These are phyloP conservation scores for Cylindrotheca fusiformis DNA, from an alignment of 108 stramenopile genomes.

Conservation along the genomic window DNA sequence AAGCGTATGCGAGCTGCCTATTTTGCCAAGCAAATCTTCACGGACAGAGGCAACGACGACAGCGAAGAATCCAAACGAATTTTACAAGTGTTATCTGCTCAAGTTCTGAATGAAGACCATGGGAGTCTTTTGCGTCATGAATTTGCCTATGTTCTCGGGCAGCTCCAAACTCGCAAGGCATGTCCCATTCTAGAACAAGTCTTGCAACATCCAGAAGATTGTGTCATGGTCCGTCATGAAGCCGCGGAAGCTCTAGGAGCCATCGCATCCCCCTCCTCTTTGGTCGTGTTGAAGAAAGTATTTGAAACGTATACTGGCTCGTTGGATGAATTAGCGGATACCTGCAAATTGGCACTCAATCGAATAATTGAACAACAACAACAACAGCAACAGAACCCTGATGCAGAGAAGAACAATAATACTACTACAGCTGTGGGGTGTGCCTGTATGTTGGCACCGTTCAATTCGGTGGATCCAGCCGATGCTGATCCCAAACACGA, in stretches of 20 bases:
- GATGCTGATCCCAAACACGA: slow-evolving; percentile 77
- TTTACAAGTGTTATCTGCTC: slow-evolving; percentile 43
- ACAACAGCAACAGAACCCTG: slow-evolving; percentile 11
- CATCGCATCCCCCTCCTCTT: slow-evolving; percentile 54
- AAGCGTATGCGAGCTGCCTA: slow-evolving; percentile 92
- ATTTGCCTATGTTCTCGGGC: slow-evolving; percentile 97
- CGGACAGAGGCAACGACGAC: slow-evolving; percentile 8
- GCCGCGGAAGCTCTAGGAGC: slow-evolving; percentile 93
- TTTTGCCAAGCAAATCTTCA: slow-evolving; percentile 46
- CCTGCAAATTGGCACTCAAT: slow-evolving; percentile 87
- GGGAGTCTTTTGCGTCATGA: slow-evolving; percentile 95
- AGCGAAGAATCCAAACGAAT: slow-evolving; percentile 28
- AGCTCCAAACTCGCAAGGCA: slow-evolving; percentile 75
- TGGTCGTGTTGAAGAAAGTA: slow-evolving; percentile 35
- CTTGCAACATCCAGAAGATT: slow-evolving; percentile 57
- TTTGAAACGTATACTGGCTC: slow-evolving; percentile 37
- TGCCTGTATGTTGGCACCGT: slow-evolving; percentile 85
- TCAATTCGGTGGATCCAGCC: slow-evolving; percentile 83
- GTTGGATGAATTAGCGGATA: slow-evolving; percentile 83
- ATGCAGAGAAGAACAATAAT: slow-evolving; percentile 17
- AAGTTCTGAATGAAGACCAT: slow-evolving; percentile 49
- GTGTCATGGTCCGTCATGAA: slow-evolving; percentile 97
- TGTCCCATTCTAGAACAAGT: slow-evolving; percentile 49
- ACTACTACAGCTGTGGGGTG: slow-evolving; percentile 59
- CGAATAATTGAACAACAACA: slow-evolving; percentile 66